phyloP scores from a whole-genome alignment of 192 early-diverging fungal species.

The Dimargaris cristalligena region DNA sequence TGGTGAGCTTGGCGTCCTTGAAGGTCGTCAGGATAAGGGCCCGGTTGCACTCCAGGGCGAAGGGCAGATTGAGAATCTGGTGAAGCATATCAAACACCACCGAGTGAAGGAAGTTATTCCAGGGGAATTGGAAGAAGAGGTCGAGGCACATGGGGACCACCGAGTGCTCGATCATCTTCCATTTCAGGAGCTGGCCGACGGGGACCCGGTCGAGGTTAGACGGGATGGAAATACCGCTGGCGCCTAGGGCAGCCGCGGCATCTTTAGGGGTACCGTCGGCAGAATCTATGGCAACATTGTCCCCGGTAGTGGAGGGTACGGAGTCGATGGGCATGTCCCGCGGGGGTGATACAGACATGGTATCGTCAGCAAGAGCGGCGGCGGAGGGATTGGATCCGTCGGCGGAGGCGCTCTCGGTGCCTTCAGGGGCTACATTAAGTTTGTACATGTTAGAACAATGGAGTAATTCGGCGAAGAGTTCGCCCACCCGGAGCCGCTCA shows the following conservation, averaged over 20 bases:
- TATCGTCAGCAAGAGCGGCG: conserved; percentile 11
- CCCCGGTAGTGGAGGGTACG: not conserved
- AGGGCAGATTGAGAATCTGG: conserved; percentile 88
- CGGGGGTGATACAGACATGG: conserved; percentile 13
- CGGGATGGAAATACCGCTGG: not conserved
- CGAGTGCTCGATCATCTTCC: conserved; percentile 42
- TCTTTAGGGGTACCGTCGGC: too few relatives aligned
- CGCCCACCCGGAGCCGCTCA: conserved; percentile 88
- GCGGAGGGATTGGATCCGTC: conserved; percentile 13
- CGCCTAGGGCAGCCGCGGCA: too few relatives aligned
- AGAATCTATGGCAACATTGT: not conserved
- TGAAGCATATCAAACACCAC: conserved; percentile 98
- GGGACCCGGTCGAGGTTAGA: conserved; percentile 18
- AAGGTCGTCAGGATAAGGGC: conserved; percentile 51
- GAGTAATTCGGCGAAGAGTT: conserved; percentile 94
- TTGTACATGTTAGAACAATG: conserved; percentile 81
- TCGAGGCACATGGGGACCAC: conserved; percentile 50
- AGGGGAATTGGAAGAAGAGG: conserved; percentile 84
- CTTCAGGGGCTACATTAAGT: conserved; percentile 34
- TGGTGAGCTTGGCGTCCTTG: conserved; percentile 69
- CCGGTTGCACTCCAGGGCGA: conserved; percentile 41
- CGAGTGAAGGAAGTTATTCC: conserved; percentile 98
- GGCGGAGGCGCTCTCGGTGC: too few relatives aligned
- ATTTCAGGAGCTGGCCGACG: conserved; percentile 58
- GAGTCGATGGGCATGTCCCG: conserved; percentile 12